phyloP scores from a whole-genome alignment of 352 stramenopile species.

The Sclerospora graminicola region DNA sequence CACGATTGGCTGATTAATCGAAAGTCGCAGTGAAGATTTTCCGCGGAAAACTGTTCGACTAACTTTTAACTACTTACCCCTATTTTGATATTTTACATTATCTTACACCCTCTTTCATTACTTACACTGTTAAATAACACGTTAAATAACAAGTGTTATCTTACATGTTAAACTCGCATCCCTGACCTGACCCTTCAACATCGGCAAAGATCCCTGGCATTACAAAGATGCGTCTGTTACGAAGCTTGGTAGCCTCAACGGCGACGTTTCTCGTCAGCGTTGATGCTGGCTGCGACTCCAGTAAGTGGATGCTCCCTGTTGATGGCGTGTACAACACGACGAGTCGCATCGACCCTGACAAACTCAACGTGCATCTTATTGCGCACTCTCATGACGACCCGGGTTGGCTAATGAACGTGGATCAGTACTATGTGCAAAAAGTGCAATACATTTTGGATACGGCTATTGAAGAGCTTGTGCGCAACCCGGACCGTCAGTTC shows the following conservation, averaged over 20 bases:
- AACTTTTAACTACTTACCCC: no score
- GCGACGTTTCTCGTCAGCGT: background rate
- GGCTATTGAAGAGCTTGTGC: slow-evolving; percentile 76
- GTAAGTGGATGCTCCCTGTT: slow-evolving; percentile 52
- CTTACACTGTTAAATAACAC: no score
- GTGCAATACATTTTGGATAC: slow-evolving; percentile 95
- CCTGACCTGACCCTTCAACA: no score
- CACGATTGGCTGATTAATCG: no score
- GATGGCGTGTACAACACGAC: slow-evolving; percentile 63
- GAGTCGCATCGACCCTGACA: slow-evolving; percentile 33
- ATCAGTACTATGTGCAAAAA: slow-evolving; percentile 93
- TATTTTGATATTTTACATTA: no score
- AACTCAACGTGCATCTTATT: slow-evolving; percentile 94
- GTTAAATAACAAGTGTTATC: no score
- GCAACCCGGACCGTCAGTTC: slow-evolving; percentile 89
- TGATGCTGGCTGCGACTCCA: slow-evolving; percentile 33
- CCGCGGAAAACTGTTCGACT: no score
- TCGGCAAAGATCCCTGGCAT: no score
- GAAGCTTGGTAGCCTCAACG: background rate
- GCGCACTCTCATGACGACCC: slow-evolving; percentile 94
- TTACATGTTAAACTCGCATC: no score
- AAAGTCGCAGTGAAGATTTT: no score
- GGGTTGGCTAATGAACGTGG: slow-evolving; percentile 93
- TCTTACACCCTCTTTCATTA: no score
- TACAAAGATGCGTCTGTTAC: no score